phyloP scores from a whole-genome alignment of 495 filamentous ascomycete species.

The Monascus purpureus region DNA sequence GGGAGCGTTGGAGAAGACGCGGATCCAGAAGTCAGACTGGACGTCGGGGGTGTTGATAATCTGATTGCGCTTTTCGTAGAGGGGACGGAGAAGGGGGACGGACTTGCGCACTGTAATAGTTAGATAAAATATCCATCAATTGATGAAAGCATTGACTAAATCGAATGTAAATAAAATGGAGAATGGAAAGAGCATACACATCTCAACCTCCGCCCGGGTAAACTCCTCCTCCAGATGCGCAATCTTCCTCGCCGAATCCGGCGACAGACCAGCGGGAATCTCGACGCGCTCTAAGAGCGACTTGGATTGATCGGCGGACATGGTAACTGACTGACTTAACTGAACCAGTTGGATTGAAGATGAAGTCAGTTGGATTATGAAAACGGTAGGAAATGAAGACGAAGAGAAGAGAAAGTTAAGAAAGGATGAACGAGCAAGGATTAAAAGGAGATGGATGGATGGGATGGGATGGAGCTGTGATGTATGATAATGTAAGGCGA shows the following conservation, averaged over 20 bases:
- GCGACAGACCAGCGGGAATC: constrained; percentile 17
- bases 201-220: constrained; percentile 23
- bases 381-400: constrained; percentile 1
- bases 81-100: constrained; percentile 29
- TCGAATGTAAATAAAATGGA: not conserved
- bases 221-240: constrained; percentile 24
- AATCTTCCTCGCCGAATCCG: constrained; percentile 19
- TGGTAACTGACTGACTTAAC: constrained; percentile 9
- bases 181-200: constrained; percentile 18
- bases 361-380: not conserved
- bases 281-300: constrained; percentile 21
- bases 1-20: constrained; percentile 74
- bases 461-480: no score
- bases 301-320: constrained; percentile 14
- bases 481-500: no score
- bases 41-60: constrained; percentile 47
- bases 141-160: constrained; percentile 1
- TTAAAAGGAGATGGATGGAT: not conserved
- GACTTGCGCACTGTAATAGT: constrained; percentile 18
- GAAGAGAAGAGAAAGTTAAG: constrained; percentile 1
- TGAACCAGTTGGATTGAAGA: not conserved
- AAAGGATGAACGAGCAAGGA: not conserved
- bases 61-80: constrained; percentile 60
- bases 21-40: constrained; percentile 65
- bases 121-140: constrained; percentile 2